Conservation (phyloP, 116 monocot genomes). For the Dioscorea cayenensis region DNA sequence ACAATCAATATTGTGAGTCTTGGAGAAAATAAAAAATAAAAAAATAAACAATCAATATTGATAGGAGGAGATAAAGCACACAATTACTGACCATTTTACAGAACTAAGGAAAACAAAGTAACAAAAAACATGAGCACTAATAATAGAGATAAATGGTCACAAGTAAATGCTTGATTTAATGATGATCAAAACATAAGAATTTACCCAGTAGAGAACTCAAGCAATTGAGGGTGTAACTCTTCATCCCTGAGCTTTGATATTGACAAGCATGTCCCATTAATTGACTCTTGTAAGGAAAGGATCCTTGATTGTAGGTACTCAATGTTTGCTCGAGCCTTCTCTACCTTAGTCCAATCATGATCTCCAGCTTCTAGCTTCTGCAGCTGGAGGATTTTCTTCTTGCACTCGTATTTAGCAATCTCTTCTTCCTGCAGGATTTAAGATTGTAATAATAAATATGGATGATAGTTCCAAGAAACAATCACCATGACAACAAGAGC, state of each 20-base stretch:
- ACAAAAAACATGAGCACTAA: not conserved
- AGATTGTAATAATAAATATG: not conserved
- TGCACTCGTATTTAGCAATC: conserved; percentile 38
- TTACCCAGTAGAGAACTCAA: conserved; percentile 64
- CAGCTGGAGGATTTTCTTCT: conserved; percentile 41
- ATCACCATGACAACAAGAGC: no score
- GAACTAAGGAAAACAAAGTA: not conserved
- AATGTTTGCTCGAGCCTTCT: conserved; percentile 43
- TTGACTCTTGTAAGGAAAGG: conserved; percentile 62
- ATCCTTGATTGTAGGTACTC: conserved; percentile 54
- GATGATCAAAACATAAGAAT: not conserved
- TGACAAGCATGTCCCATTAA: conserved; percentile 52
- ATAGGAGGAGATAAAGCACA: not conserved
- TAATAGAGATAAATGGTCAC: not conserved
- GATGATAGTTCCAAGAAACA: not conserved
- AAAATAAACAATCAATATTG: not conserved
- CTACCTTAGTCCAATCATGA: conserved; percentile 31
- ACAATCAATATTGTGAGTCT: no score
- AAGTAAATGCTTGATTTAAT: not conserved
- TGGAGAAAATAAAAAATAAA: conserved; percentile 7
- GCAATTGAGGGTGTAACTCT: conserved; percentile 63
- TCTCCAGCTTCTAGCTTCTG: conserved; percentile 54
- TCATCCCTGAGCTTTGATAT: conserved; percentile 88
- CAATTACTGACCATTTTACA: no score
- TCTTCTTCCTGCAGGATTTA: conserved; percentile 54